These are phyloP conservation scores for Hymenoscyphus occultus DNA, from an alignment of 2,329 filamentous ascomycete genomes.

Conservation along the genomic window DNA sequence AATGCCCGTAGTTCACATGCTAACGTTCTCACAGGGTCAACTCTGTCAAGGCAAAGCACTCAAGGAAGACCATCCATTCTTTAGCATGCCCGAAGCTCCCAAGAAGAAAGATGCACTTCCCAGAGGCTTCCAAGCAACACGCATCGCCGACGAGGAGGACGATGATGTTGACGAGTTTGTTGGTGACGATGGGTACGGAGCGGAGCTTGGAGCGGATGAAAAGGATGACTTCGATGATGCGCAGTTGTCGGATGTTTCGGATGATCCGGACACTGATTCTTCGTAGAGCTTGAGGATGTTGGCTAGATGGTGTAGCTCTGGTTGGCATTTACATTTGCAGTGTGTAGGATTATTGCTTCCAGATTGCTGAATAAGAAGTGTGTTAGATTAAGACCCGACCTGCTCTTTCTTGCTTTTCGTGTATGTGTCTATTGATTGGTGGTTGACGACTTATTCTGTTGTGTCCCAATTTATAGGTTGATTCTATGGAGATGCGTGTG, in stretches of 20 bases:
- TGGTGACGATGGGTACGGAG: neutral
- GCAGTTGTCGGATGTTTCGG: neutral
- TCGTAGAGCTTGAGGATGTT: neutral
- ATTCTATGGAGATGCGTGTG: too few species aligned
- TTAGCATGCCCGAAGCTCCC: slow-evolving; percentile 29
- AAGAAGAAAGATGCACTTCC: neutral
- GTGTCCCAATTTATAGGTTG: too few species aligned
- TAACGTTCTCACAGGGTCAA: slow-evolving; percentile 32
- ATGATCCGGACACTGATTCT: neutral
- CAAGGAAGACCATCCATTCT: slow-evolving; percentile 50
- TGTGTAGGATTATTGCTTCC: neutral
- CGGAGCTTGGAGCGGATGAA: neutral
- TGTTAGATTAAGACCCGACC: neutral
- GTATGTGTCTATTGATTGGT: too few species aligned
- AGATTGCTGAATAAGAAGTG: neutral
- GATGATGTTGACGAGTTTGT: neutral
- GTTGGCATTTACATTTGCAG: neutral
- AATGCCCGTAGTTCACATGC: too few species aligned
- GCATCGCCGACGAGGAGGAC: neutral
- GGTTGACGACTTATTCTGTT: too few species aligned
- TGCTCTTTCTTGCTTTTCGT: neutral
- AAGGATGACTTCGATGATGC: neutral
- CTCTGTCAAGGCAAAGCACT: slow-evolving; percentile 42
- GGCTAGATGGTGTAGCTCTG: neutral
- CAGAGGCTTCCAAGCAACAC: neutral